These are phyloP conservation scores for Zymoseptoria tritici DNA, from an alignment of 2,329 filamentous ascomycete genomes.

Conservation along the genomic window DNA sequence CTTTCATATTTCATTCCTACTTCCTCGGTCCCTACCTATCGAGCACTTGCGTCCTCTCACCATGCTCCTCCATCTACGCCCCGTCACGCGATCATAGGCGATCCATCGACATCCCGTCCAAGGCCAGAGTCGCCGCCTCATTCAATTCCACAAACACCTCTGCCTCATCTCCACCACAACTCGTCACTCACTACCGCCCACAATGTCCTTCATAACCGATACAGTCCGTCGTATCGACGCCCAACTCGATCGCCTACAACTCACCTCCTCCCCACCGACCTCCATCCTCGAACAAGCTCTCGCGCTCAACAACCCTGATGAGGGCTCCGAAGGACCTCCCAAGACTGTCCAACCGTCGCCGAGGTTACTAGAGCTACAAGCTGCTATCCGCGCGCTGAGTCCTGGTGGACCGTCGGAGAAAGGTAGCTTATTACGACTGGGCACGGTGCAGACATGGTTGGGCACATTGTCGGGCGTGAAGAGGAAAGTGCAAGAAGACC, in stretches of 20 bases:
- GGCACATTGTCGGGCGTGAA: constrained; percentile 3
- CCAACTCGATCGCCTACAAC: constrained; percentile 51
- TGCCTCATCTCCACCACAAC: background rate
- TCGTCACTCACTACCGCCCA: background rate
- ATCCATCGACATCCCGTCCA: background rate
- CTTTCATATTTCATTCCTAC: background rate
- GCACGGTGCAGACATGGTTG: constrained; percentile 8
- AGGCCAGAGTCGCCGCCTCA: background rate
- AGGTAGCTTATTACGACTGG: constrained; percentile 15
- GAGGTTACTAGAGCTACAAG: constrained; percentile 26
- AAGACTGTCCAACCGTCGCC: constrained; percentile 14
- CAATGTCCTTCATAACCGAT: constrained; percentile 33
- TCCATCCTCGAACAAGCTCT: constrained; percentile 3
- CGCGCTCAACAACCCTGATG: constrained; percentile 4
- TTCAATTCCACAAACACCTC: background rate
- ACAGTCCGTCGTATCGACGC: constrained; percentile 51
- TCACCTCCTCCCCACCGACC: constrained; percentile 27
- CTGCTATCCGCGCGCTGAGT: constrained; percentile 23
- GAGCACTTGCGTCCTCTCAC: background rate
- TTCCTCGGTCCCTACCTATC: background rate
- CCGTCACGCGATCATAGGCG: background rate
- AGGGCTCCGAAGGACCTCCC: background rate
- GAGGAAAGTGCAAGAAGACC: background rate
- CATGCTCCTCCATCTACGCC: background rate
- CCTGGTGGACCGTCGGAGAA: constrained; percentile 18